A percentile compares a stretch with the other conserved stretches of the same genome.
These are phyloP conservation scores for Narthecium ossifragum DNA, from an alignment of 106 monocot species.

Conservation along the genomic window DNA sequence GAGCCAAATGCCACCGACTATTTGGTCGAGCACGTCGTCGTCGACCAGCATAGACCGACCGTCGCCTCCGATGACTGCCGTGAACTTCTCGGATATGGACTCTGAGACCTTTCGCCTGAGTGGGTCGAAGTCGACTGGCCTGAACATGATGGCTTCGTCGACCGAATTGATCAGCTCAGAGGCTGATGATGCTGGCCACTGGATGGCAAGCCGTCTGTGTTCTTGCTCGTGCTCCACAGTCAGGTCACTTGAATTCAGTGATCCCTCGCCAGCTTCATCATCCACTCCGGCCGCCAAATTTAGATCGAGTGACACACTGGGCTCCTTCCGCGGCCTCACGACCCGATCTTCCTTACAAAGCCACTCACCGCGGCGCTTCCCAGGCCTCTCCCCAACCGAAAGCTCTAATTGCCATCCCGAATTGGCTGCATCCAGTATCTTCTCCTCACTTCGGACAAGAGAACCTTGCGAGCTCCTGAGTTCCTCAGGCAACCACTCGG, in stretches of 20 bases:
- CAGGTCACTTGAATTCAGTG: conserved; percentile 74
- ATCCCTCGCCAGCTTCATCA: conserved; percentile 57
- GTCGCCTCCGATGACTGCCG: conserved; percentile 19
- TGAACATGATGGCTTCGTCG: conserved; percentile 62
- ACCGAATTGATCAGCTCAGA: conserved; percentile 43
- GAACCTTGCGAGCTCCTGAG: conserved; percentile 15
- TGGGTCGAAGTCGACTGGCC: conserved; percentile 66
- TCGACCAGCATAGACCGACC: conserved; percentile 31
- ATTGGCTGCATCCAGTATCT: conserved; percentile 26
- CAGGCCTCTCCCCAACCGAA: conserved; percentile 23
- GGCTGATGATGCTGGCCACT: conserved; percentile 10
- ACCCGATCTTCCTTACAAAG: conserved; percentile 8
- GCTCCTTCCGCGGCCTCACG: conserved; percentile 39
- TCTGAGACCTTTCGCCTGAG: conserved; percentile 36
- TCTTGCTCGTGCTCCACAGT: conserved; percentile 72
- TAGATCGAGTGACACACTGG: conserved; percentile 50
- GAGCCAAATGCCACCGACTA: conserved; percentile 67
- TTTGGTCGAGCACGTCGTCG: conserved; percentile 49
- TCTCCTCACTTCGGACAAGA: conserved; percentile 36
- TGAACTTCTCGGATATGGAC: conserved; percentile 36
- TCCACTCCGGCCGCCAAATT: conserved; percentile 41
- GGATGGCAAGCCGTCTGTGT: conserved; percentile 15
- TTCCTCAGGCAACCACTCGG: conserved; percentile 51
- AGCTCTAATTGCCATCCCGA: conserved; percentile 57
- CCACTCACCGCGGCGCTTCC: conserved; percentile 51